phyloP scores from a whole-genome alignment of 2,329 filamentous ascomycete species.

The Mariannaea elegans region DNA sequence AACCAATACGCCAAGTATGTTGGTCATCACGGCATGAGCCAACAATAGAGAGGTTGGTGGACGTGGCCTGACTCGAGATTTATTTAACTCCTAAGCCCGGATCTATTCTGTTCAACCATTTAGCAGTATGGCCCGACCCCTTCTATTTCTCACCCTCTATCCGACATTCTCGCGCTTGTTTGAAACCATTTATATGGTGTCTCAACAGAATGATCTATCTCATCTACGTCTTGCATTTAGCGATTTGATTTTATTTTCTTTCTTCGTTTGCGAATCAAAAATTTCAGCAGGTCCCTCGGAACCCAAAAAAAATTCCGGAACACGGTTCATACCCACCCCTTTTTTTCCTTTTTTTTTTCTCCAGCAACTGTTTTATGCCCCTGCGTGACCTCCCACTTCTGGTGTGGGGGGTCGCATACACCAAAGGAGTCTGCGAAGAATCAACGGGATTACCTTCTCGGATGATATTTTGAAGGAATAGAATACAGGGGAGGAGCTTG shows the following conservation, averaged over 20 bases:
- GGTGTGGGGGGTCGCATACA: conserved; percentile 22
- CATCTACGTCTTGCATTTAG: conserved; percentile 58
- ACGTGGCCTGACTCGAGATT: not conserved
- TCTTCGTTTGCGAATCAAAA: conserved; percentile 45
- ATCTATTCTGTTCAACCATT: conserved; percentile 17
- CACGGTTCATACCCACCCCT: conserved; percentile 49
- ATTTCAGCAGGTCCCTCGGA: conserved; percentile 49
- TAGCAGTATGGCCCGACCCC: conserved; percentile 13
- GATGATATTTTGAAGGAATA: conserved; percentile 40
- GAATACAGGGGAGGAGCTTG: conserved; percentile 37
- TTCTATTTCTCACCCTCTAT: conserved; percentile 25
- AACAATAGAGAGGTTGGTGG: conserved; percentile 48
- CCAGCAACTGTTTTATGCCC: conserved; percentile 36
- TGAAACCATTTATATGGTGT: conserved; percentile 45
- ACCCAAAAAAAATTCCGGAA: conserved; percentile 49
- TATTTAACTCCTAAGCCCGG: conserved; percentile 13
- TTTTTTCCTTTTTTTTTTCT: conserved; percentile 38
- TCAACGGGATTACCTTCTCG: conserved; percentile 32
- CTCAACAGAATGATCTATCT: conserved; percentile 44
- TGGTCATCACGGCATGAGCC: conserved; percentile 53
- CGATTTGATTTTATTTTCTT: conserved; percentile 48
- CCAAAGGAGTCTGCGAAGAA: conserved; percentile 28
- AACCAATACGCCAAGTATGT: conserved; percentile 51
- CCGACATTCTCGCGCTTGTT: conserved; percentile 39
- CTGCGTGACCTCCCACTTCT: conserved; percentile 35